Base-by-base conservation (phyloP, 2,329 filamentous ascomycete species). In the Trematosphaeria pertusa region DNA sequence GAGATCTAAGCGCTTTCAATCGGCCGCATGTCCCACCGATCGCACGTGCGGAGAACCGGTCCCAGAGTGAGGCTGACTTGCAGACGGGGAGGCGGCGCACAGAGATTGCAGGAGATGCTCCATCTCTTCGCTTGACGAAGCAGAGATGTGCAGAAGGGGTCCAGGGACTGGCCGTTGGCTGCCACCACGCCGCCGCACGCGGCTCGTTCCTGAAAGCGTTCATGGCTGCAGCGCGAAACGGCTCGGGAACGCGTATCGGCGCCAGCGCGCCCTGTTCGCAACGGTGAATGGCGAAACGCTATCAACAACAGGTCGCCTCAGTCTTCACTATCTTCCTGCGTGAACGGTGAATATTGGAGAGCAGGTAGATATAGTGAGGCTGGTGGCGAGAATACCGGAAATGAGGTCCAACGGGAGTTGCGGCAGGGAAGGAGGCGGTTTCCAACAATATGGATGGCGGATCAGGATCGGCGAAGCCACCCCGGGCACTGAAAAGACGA, bases 401-500 rank as follows among this genome's bases (percentile, higher is more conserved):
- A n/a, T n/a, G 18, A n/a, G 20, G 18, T 12, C 28, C 28, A 14
- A 12, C 17, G 22, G 21, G 22, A 10, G 12, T 17, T 28, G 12
- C 24, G 24, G n/a, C 24, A 12, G 7, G 12, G 28, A 21, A 21
- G 32, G 37, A 47, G 54, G 54, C 46, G 52, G 54, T 45, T 62
- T 57, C 61, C 59, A 47, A 54, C 47, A 37, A 40, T 15, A n/a
- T 53, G 60, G 59, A 52, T 54, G 51, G 50, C 46, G 56, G 54
- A 50, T 37, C 33, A 31, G 37, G 59, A 59, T 59, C 52, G 51
- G 41, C 43, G 43, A 49, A 28, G 52, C 38, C 36, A 41, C 21
- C 52, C 43, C 40, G 43, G 28, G 17, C 19, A 37, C 42, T 54
- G 43, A 50, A 36, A 39, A 37, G 31, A 44, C 34, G 36, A 43